phyloP scores from a whole-genome alignment of 1,284 basidiomycete genomes.

The Tausonia pullulans region DNA sequence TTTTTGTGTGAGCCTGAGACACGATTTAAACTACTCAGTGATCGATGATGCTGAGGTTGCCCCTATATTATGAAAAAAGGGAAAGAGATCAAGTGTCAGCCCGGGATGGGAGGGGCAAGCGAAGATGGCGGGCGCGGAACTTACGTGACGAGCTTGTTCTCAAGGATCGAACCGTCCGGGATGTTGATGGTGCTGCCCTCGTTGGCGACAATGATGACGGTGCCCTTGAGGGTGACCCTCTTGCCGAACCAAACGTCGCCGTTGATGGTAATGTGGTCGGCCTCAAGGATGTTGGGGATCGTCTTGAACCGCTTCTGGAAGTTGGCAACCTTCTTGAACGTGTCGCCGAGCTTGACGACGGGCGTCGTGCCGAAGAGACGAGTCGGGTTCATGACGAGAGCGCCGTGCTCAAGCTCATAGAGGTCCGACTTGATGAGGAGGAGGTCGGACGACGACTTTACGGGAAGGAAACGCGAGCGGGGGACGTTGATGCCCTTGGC shows the following conservation, averaged over 20 bases:
- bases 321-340: conserved; percentile 70
- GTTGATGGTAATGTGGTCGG: conserved; percentile 93
- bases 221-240: conserved; percentile 49
- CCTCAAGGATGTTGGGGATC: conserved; percentile 84
- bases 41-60: conserved; percentile 47
- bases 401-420: conserved; percentile 89
- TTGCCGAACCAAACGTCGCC: conserved; percentile 95
- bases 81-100: not conserved
- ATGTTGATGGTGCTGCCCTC: conserved; percentile 92
- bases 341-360: conserved; percentile 91
- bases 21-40: conserved; percentile 27
- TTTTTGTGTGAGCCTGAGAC: no score
- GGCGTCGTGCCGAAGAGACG: conserved; percentile 89
- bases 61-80: conserved; percentile 28
- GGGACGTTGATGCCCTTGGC: conserved; percentile 98
- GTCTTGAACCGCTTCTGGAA: conserved; percentile 98
- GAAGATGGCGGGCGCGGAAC: conserved; percentile 21
- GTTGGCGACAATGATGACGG: conserved; percentile 54
- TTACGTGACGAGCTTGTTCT: conserved; percentile 52
- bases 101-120: not conserved
- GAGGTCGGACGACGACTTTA: conserved; percentile 70
- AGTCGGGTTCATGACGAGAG: conserved; percentile 78
- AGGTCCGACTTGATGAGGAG: conserved; percentile 95
- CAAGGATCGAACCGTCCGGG: conserved; percentile 86
- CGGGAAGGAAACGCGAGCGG: conserved; percentile 92